These are phyloP conservation scores for Vitis vinifera DNA, from an alignment of 164 flowering plant species.

Conservation along the genomic window DNA sequence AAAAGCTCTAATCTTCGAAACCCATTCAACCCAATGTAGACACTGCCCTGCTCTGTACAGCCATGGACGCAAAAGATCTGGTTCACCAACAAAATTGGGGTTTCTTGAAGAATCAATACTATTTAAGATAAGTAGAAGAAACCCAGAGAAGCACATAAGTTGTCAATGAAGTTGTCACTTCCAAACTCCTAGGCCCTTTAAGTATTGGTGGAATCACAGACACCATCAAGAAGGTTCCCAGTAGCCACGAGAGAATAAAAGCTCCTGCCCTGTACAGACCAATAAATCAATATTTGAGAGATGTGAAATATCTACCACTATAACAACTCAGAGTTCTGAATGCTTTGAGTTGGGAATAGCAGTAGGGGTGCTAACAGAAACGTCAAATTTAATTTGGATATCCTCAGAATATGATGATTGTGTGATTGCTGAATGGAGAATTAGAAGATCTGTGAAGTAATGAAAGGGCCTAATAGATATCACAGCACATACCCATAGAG, in stretches of 20 bases:
- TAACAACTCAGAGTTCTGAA: not conserved
- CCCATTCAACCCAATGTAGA: too few relatives aligned
- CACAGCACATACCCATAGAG: constrained; percentile 70
- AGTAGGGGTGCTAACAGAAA: too few relatives aligned
- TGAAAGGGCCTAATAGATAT: not conserved
- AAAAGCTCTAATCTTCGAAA: too few relatives aligned
- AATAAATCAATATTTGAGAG: constrained; percentile 2
- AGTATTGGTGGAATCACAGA: constrained; percentile 80
- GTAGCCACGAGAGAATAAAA: constrained; percentile 79
- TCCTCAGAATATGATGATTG: not conserved
- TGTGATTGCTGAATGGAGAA: too few relatives aligned
- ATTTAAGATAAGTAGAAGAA: constrained; percentile 79
- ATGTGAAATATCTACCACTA: not conserved
- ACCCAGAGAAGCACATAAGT: constrained; percentile 85
- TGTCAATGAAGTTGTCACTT: constrained; percentile 77
- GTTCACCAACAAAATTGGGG: not conserved
- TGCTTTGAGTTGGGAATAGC: too few relatives aligned
- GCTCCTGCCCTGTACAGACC: constrained; percentile 66
- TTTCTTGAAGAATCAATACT: constrained; percentile 2
- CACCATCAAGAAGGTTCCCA: constrained; percentile 95
- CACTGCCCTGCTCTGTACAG: too few relatives aligned
- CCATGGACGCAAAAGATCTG: too few relatives aligned
- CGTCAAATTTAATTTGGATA: too few relatives aligned
- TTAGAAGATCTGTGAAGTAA: not conserved
- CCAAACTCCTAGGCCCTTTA: constrained; percentile 81